phyloP scores from a whole-genome alignment of 1,139 yeast genomes.

The Geotrichum reessii region DNA sequence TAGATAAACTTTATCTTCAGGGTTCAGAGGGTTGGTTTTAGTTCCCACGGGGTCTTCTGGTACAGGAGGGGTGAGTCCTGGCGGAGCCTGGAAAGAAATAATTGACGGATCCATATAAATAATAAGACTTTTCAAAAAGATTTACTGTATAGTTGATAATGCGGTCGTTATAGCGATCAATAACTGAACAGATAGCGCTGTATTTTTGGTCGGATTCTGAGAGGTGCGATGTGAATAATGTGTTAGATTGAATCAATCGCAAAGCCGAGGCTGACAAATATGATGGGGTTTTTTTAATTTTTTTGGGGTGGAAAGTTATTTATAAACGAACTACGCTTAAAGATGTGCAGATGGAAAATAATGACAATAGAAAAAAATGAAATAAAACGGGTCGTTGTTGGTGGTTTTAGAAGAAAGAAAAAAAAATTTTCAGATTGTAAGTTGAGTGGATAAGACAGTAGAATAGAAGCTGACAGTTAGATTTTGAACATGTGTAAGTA shows the following conservation, averaged over 20 bases:
- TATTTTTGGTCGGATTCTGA: not conserved
- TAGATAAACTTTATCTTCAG: conserved; percentile 6
- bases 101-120: conserved; percentile 17
- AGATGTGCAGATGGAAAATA: not conserved
- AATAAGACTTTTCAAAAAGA: not conserved
- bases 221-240: not conserved
- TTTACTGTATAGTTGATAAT: not conserved
- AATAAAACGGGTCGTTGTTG: no score
- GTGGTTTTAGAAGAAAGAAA: no score
- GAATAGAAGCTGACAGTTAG: not conserved
- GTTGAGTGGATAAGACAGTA: not conserved
- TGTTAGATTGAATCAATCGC: not conserved
- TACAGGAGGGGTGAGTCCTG: conserved; percentile 2
- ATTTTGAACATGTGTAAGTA: not conserved
- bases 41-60: not conserved
- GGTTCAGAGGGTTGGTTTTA: conserved; percentile 12
- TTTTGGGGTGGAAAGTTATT: no score
- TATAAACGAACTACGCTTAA: not conserved
- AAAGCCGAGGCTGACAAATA: not conserved
- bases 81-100: conserved; percentile 14
- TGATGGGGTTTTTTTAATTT: no score
- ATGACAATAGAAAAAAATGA: not conserved
- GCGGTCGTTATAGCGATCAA: not conserved
- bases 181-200: not conserved
- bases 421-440: not conserved